Evolutionary conservation across 768 basidiomycete genomes (phyloP), one percentile per base, ranked within the genome.

Genomic region (Pleurotus sapidus): DNA sequence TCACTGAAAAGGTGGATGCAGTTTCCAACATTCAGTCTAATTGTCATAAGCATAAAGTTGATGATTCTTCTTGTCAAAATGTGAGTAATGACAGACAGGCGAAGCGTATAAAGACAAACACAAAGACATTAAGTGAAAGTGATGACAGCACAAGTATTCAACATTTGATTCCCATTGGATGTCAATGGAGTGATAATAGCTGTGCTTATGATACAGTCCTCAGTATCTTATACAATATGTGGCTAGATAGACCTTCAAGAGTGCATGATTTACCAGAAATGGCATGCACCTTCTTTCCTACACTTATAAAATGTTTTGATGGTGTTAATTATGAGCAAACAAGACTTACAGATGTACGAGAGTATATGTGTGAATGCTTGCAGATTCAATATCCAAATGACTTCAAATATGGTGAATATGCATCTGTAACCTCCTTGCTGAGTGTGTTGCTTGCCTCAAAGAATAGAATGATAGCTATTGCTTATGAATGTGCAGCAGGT

Each of bases 171-270:
- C 42, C 55, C 5, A 42, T 34, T 8, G 64, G 64, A 14, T 55
- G 60, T 38, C 39, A 20, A 25, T 70, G 69, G 69, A 51, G 48
- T 27, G 24, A 63, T 17, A 73, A 20, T 3, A 20, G 20, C 3
- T 20, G 20, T 20, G 20, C 20, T 3, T 20, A 20, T 20, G 20
- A 20, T 51, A 15, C 64, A 9, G 34, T 65, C 1, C 50, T 72
- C 27, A 58, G 63, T 0, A 55, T 65, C 2, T 43, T 72, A 4
- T 66, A 53, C 53, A 43, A 63, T 46, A 49, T 68, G 14, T 69
- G 64, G 67, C 15, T 17, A n/a, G 37, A 49, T 17, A 45, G 58
- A 18, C 5, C 57, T 20, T 20, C 45, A 53, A 45, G 45, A 23
- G 38, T 40, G 25, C 27, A 48, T 38, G 57, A 24, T 45, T 6